phyloP scores from a whole-genome alignment of 2,329 filamentous ascomycete species.

The Aspergillus phoenicis region DNA sequence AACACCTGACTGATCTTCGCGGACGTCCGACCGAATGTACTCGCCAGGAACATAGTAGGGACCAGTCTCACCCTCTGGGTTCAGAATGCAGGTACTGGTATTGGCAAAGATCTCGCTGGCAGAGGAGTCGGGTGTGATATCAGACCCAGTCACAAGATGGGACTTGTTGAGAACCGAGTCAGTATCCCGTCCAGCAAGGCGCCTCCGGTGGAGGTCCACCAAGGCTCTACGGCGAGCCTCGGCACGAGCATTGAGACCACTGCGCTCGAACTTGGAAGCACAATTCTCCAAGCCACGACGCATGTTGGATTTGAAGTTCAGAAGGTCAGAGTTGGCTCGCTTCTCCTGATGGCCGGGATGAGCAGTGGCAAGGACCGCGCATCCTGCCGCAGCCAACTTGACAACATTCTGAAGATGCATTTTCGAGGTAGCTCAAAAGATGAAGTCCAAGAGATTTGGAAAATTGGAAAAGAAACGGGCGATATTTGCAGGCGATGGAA shows the following conservation, averaged over 20 bases:
- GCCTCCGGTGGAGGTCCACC: constrained; percentile 22
- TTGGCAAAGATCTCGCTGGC: constrained; percentile 28
- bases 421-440: background rate
- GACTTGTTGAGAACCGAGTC: constrained; percentile 39
- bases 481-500: background rate
- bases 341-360: constrained; percentile 13
- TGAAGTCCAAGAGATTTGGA: background rate
- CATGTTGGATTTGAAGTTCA: constrained; percentile 14
- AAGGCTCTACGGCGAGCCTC: constrained; percentile 1
- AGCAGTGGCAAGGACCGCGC: constrained; percentile 2
- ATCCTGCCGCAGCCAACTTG: background rate
- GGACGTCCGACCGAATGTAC: constrained; percentile 40
- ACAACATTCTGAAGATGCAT: constrained; percentile 6
- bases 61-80: constrained; percentile 50
- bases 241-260: constrained; percentile 24
- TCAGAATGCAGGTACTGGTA: constrained; percentile 49
- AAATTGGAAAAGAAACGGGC: background rate
- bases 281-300: constrained; percentile 27
- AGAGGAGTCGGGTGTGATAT: constrained; percentile 24
- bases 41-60: constrained; percentile 53
- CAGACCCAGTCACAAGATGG: constrained; percentile 39
- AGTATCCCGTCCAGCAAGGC: constrained; percentile 34
- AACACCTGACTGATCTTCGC: constrained; percentile 38
- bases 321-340: constrained; percentile 10
- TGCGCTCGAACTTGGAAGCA: constrained; percentile 23